Evolutionary conservation across 2,329 filamentous ascomycete species (phyloP).

Genomic region (Fusarium piperis): DNA sequence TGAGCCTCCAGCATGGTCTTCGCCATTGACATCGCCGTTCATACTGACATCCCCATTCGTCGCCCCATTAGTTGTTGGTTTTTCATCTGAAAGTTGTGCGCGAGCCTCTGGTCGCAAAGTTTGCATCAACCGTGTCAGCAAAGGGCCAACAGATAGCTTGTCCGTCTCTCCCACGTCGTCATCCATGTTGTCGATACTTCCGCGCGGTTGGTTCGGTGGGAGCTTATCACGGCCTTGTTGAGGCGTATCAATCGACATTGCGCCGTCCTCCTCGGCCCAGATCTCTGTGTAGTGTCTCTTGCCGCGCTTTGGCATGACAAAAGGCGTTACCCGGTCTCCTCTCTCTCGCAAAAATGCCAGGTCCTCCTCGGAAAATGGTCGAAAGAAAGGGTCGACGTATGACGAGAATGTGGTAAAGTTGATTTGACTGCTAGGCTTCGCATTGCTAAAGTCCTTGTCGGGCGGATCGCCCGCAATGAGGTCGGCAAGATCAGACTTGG

Average conservation of each 20-base stretch:
- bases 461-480: constrained; percentile 89
- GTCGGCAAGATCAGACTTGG: constrained; percentile 80
- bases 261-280: constrained; percentile 94
- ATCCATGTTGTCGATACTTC: constrained; percentile 85
- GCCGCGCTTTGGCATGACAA: constrained; percentile 85
- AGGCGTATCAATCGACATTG: constrained; percentile 76
- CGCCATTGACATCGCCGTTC: constrained; percentile 59
- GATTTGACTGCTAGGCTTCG: constrained; percentile 94
- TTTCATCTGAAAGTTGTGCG: constrained; percentile 64
- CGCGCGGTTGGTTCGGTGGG: constrained; percentile 83
- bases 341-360: constrained; percentile 91
- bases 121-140: constrained; percentile 83
- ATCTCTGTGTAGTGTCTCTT: constrained; percentile 87
- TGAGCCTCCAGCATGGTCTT: constrained; percentile 46
- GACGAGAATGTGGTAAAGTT: constrained; percentile 92
- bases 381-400: constrained; percentile 91
- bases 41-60: constrained; percentile 64
- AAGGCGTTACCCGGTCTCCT: constrained; percentile 84
- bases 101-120: constrained; percentile 82
- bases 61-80: constrained; percentile 61
- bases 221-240: constrained; percentile 71
- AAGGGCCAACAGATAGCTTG: constrained; percentile 85
- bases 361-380: constrained; percentile 91
- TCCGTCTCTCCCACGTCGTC: constrained; percentile 91
- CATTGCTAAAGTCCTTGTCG: constrained; percentile 94